Base-by-base conservation (phyloP, 225 moss, liverwort and hornwort species). In the Physcomitrium patens region DNA sequence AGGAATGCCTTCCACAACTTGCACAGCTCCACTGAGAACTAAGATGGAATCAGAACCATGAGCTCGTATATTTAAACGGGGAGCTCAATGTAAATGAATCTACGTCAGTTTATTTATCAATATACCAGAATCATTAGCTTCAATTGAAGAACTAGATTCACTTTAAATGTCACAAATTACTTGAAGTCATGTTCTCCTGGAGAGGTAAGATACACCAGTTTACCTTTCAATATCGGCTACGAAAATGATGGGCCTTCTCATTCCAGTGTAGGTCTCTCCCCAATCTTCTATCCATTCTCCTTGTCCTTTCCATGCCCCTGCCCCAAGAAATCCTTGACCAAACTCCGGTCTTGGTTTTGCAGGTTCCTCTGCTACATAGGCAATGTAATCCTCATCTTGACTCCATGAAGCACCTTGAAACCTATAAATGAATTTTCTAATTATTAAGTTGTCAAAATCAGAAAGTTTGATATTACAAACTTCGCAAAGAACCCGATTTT, bases 321-420 rank as follows among this genome's bases (percentile, higher is more conserved):
- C 88, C 75, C 89, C 89, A 67, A 67, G 65, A 67, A 73, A 71
- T 50, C 63, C 77, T 52, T 75, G 91, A 24, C 96, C 94, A 89
- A 91, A 92, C 19, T 81, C 62, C 42, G 94, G 94, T 78, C 86
- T 87, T 57, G 91, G 42, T 54, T 83, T 85, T 47, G 78, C 78
- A 61, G 91, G 82, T 79, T 97, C 96, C 77, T 97, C 96, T 63
- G 96, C 96, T 76, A 97, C 92, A 62, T 97, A 97, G 5, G 96
- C 96, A 79, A 97, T 78, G 63, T 64, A 78, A 27, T 87, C 87
- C 68, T 97, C 96, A 70, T 91, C 91, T 60, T 86, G 89, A 73
- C 94, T 97, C 96, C 96, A 97, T 45, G 96, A 91, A 27, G 89
- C 90, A 71, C 96, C 96, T 90, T 97, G 89, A 84, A 97, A 97